Conservation (phyloP, 2,329 filamentous ascomycete species). For the Phoma herbarum region DNA sequence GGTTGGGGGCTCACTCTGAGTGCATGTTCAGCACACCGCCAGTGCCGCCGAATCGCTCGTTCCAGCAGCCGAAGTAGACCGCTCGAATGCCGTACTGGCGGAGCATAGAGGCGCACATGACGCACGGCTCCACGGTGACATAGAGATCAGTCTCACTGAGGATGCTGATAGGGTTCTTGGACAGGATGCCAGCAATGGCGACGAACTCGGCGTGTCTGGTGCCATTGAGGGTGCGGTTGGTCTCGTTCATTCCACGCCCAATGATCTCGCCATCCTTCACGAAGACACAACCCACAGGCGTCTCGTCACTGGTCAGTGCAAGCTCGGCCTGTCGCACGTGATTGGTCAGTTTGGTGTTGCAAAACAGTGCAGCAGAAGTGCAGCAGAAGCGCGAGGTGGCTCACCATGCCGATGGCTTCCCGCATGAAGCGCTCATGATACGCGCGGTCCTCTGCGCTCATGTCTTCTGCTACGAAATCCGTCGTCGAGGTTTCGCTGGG, state of each 20-base stretch:
- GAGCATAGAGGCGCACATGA: slow-evolving; percentile 96
- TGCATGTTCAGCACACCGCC: slow-evolving; percentile 93
- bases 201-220: slow-evolving; percentile 97
- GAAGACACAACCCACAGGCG: slow-evolving; percentile 94
- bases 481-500: slow-evolving; percentile 39
- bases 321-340: slow-evolving; percentile 72
- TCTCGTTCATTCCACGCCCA: slow-evolving; percentile 94
- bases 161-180: slow-evolving; percentile 71
- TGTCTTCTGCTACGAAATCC: slow-evolving; percentile 38
- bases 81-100: slow-evolving; percentile 86
- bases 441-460: slow-evolving; percentile 51
- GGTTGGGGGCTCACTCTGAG: slow-evolving; percentile 59
- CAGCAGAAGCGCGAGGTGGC: slow-evolving; percentile 21
- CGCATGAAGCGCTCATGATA: slow-evolving; percentile 76
- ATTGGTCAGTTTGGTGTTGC: slow-evolving; percentile 33
- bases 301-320: slow-evolving; percentile 84
- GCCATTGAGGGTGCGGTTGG: slow-evolving; percentile 68
- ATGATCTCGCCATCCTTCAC: slow-evolving; percentile 82
- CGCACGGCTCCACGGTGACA: slow-evolving; percentile 96
- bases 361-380: slow-evolving; percentile 12
- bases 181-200: slow-evolving; percentile 74
- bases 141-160: slow-evolving; percentile 83
- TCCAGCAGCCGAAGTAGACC: slow-evolving; percentile 94
- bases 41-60: slow-evolving; percentile 96
- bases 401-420: slow-evolving; percentile 85